Percentiles rank a stretch among this genome's conserved stretches.
phyloP scores from a whole-genome alignment of 2,329 filamentous ascomycete genomes.

The Xylariomycetidae sp. region DNA sequence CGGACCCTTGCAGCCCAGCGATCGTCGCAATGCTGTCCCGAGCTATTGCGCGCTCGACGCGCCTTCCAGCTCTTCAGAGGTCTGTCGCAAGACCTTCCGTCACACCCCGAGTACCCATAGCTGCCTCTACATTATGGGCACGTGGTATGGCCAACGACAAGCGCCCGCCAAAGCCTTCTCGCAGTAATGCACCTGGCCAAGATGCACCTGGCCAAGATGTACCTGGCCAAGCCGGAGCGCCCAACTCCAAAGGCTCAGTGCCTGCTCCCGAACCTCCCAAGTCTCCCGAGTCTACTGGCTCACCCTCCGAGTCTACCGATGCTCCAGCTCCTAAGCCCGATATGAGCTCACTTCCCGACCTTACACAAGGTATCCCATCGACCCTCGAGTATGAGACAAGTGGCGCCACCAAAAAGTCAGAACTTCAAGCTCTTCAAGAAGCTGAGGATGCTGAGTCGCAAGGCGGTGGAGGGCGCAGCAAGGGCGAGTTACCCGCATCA shows the following conservation, averaged over 20 bases:
- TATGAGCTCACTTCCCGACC: constrained; percentile 65
- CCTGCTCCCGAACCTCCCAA: constrained; percentile 4
- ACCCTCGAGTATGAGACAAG: constrained; percentile 74
- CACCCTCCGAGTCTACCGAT: constrained; percentile 22
- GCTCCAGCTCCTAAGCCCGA: constrained; percentile 45
- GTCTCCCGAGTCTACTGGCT: constrained; percentile 7
- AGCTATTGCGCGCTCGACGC: constrained; percentile 32
- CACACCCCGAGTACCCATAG: constrained; percentile 25
- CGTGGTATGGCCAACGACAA: constrained; percentile 38
- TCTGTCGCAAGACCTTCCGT: constrained; percentile 17
- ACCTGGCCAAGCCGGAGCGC: too few relatives aligned
- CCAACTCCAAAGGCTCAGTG: constrained; percentile 1
- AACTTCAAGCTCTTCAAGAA: constrained; percentile 32
- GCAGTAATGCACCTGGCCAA: too few relatives aligned
- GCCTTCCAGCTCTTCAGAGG: constrained; percentile 25
- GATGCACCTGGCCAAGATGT: too few relatives aligned
- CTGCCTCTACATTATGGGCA: constrained; percentile 32
- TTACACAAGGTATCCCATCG: constrained; percentile 91
- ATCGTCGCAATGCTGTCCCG: constrained; percentile 31
- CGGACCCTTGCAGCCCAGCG: not conserved
- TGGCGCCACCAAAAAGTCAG: constrained; percentile 33
- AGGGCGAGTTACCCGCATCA: constrained; percentile 65
- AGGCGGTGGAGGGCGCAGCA: constrained; percentile 42
- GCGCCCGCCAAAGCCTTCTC: constrained; percentile 15
- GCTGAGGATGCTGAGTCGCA: constrained; percentile 32